Conservation (phyloP, 1,284 basidiomycete genomes). For the Ceratobasidium sp. region DNA sequence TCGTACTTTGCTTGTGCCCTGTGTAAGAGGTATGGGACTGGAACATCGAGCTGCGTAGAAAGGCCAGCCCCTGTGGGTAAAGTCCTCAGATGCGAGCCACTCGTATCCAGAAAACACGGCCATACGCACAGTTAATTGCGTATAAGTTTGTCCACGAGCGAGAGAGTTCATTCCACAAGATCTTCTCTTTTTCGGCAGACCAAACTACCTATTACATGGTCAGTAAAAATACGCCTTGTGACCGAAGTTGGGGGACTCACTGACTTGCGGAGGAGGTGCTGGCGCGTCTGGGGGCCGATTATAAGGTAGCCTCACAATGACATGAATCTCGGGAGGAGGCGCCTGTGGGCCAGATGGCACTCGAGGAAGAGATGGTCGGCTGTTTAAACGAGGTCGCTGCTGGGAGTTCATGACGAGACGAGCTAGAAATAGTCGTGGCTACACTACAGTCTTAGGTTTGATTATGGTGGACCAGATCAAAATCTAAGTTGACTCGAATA, state of each 20-base stretch:
- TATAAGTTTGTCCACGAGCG: constrained; percentile 76
- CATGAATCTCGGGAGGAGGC: constrained; percentile 64
- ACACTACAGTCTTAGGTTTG: background rate
- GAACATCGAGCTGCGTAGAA: constrained; percentile 80
- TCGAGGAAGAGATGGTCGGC: constrained; percentile 14
- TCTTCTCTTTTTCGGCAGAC: constrained; percentile 82
- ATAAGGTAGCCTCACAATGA: constrained; percentile 80
- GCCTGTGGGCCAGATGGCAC: constrained; percentile 14
- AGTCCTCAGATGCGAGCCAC: background rate
- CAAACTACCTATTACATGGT: constrained; percentile 72
- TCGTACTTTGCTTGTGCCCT: constrained; percentile 83
- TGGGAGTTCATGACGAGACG: constrained; percentile 25
- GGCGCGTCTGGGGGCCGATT: constrained; percentile 74
- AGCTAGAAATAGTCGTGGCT: background rate
- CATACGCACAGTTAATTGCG: constrained; percentile 71
- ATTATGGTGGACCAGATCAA: background rate
- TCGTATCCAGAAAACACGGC: background rate
- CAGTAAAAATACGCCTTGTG: constrained; percentile 28
- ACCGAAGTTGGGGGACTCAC: constrained; percentile 53
- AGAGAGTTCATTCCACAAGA: constrained; percentile 86
- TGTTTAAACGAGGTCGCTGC: constrained; percentile 25
- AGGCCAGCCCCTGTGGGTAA: constrained; percentile 78
- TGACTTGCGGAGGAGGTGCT: constrained; percentile 74
- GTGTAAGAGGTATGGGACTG: constrained; percentile 83
- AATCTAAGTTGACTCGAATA: background rate